Conservation (phyloP, 805 yeast genomes). For the Wickerhamomyces strasburgensis region DNA sequence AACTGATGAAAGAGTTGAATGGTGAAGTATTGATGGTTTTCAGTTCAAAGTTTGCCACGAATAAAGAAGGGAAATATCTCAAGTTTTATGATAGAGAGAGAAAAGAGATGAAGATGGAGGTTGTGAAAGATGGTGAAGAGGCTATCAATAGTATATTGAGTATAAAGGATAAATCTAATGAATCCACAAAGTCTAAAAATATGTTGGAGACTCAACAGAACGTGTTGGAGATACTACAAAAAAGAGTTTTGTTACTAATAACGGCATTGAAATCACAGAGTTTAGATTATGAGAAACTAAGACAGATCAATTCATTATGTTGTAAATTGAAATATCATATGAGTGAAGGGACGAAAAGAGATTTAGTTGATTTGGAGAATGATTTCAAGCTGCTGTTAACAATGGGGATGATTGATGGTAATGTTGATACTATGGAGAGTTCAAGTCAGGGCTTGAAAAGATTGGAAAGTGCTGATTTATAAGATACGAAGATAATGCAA, state of each 20-base stretch:
- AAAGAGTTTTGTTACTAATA: slow-evolving; percentile 3
- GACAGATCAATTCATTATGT: slow-evolving; percentile 18
- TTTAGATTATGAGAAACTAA: slow-evolving; percentile 7
- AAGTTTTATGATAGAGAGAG: slow-evolving; percentile 4
- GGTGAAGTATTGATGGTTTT: slow-evolving; percentile 5
- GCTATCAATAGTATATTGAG: slow-evolving; percentile 11
- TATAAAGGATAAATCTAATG: slow-evolving; percentile 7
- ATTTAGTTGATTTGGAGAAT: slow-evolving; percentile 19
- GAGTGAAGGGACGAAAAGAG: slow-evolving; percentile 11
- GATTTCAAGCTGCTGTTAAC: slow-evolving; percentile 17
- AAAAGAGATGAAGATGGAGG: slow-evolving; percentile 2
- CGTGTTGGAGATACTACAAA: slow-evolving; percentile 6
- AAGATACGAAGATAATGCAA: too few species aligned
- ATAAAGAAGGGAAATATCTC: slow-evolving; percentile 12
- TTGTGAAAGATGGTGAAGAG: slow-evolving; percentile 8
- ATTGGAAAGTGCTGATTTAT: not conserved
- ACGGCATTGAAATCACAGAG: not conserved
- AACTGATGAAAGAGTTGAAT: not conserved
- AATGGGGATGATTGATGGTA: slow-evolving; percentile 17
- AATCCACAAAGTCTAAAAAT: slow-evolving; percentile 7
- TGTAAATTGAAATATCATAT: slow-evolving; percentile 20
- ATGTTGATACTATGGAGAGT: slow-evolving; percentile 7
- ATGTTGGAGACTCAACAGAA: slow-evolving; percentile 8
- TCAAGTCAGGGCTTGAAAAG: not conserved
- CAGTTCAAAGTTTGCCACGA: slow-evolving; percentile 4